Percentiles rank a stretch among this genome's conserved stretches.
These are phyloP conservation scores for Globisporangium sylvaticum DNA, from an alignment of 352 stramenopile species.

Conservation along the genomic window DNA sequence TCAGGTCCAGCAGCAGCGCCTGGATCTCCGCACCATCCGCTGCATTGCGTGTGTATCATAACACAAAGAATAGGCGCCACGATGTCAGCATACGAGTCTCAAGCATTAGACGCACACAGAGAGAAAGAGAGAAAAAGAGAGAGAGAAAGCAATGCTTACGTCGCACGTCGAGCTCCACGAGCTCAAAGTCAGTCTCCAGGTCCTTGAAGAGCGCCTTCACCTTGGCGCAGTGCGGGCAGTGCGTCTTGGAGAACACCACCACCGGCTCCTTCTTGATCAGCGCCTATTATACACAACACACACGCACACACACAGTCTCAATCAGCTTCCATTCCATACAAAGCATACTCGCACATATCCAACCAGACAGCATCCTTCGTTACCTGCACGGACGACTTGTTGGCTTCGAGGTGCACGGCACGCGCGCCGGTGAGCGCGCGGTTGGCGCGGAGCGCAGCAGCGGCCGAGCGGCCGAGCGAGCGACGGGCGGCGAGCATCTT, in stretches of 20 bases:
- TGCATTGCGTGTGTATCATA: conserved; percentile 8
- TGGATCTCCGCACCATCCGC: conserved; percentile 91
- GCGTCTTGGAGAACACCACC: conserved; percentile 95
- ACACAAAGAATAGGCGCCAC: background rate
- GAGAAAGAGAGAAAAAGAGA: too few relatives aligned
- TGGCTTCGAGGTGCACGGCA: conserved; percentile 58
- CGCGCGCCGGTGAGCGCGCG: conserved; percentile 23
- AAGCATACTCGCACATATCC: background rate
- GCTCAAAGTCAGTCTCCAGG: conserved; percentile 55
- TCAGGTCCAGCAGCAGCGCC: conserved; percentile 85
- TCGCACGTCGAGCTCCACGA: conserved; percentile 68
- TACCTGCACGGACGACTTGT: conserved; percentile 55
- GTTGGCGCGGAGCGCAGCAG: conserved; percentile 10
- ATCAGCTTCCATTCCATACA: background rate
- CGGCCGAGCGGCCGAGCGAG: conserved; percentile 1
- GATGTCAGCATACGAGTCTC: too few relatives aligned
- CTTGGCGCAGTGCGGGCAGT: conserved; percentile 90
- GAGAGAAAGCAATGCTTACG: conserved; percentile 20
- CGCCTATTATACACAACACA: conserved; percentile 20
- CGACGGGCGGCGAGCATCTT: conserved; percentile 12
- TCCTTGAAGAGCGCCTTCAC: conserved; percentile 89
- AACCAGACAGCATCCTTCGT: background rate
- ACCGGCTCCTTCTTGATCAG: conserved; percentile 63
- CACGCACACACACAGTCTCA: background rate
- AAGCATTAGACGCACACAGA: too few relatives aligned